Percentiles rank a stretch among this genome's conserved stretches.
These are phyloP conservation scores for Tripidium arundinaceum DNA, from an alignment of 202 grass and related monocot species.

Conservation along the genomic window DNA sequence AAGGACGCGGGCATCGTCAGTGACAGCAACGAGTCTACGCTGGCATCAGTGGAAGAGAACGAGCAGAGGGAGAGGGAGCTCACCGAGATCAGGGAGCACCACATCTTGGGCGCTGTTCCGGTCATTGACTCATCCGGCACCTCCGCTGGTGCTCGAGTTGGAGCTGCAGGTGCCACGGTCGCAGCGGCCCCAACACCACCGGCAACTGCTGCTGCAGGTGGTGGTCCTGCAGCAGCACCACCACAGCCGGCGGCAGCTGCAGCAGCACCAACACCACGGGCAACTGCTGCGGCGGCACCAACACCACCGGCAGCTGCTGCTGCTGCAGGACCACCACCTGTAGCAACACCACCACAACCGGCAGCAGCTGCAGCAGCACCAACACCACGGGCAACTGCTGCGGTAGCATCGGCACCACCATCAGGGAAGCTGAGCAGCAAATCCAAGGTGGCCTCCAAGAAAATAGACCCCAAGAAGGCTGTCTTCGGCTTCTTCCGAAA, in stretches of 20 bases:
- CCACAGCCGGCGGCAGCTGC: no score
- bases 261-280: not conserved
- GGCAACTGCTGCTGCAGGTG: not conserved
- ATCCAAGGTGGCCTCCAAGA: slow-evolving; percentile 36
- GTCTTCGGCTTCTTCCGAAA: slow-evolving; percentile 53
- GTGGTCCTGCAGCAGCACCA: no score
- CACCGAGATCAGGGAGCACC: slow-evolving; percentile 43
- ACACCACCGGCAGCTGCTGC: not conserved
- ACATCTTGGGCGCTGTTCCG: slow-evolving; percentile 27
- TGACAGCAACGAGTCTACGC: not conserved
- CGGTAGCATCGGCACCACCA: not conserved
- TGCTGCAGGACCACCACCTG: not conserved
- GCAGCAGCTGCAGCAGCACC: not conserved
- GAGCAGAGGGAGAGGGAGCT: slow-evolving; percentile 40
- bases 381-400: not conserved
- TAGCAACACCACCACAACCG: no score
- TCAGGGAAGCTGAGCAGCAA: slow-evolving; percentile 22
- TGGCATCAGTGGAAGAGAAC: slow-evolving; percentile 40
- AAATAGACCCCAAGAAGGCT: slow-evolving; percentile 30
- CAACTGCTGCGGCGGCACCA: not conserved
- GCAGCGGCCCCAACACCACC: not conserved
- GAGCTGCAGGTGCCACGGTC: not conserved
- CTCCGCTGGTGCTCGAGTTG: not conserved
- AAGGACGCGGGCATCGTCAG: not conserved
- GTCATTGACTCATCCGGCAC: slow-evolving; percentile 14